phyloP scores from a whole-genome alignment of 2,329 filamentous ascomycete genomes.

The Penicillium digitatum region DNA sequence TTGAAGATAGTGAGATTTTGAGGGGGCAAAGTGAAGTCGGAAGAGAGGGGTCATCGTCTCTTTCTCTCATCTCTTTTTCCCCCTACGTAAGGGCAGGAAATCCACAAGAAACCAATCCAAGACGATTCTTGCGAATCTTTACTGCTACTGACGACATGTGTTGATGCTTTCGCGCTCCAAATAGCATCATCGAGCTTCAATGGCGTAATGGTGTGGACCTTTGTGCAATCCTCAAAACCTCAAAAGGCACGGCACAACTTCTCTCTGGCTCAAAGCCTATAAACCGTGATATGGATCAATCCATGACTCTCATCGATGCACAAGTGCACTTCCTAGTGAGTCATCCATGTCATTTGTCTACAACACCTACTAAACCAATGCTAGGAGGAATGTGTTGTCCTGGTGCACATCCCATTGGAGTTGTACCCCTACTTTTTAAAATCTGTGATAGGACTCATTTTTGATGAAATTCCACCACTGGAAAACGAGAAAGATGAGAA shows the following conservation, averaged over 20 bases:
- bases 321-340: slow-evolving; percentile 25
- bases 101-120: not conserved
- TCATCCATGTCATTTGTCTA: not conserved
- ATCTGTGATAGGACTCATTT: slow-evolving; percentile 77
- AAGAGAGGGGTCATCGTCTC: not conserved
- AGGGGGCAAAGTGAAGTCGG: not conserved
- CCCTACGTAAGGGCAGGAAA: too few species aligned
- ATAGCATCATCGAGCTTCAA: slow-evolving; percentile 13
- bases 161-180: not conserved
- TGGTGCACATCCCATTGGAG: slow-evolving; percentile 84
- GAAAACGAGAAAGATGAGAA: slow-evolving; percentile 33
- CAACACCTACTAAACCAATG: not conserved
- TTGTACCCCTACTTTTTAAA: slow-evolving; percentile 76
- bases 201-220: slow-evolving; percentile 17
- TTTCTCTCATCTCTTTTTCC: not conserved
- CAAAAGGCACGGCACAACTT: not conserved
- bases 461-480: slow-evolving; percentile 54
- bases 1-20: slow-evolving; percentile 9
- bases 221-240: not conserved
- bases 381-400: slow-evolving; percentile 78
- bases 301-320: slow-evolving; percentile 22
- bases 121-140: not conserved
- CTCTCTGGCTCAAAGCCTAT: not conserved
- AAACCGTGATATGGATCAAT: slow-evolving; percentile 21
- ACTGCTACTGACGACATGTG: slow-evolving; percentile 17